A percentile compares a stretch with the other conserved stretches of the same genome.
phyloP scores from a whole-genome alignment of 768 basidiomycete genomes.

The Dentipellis sp. region DNA sequence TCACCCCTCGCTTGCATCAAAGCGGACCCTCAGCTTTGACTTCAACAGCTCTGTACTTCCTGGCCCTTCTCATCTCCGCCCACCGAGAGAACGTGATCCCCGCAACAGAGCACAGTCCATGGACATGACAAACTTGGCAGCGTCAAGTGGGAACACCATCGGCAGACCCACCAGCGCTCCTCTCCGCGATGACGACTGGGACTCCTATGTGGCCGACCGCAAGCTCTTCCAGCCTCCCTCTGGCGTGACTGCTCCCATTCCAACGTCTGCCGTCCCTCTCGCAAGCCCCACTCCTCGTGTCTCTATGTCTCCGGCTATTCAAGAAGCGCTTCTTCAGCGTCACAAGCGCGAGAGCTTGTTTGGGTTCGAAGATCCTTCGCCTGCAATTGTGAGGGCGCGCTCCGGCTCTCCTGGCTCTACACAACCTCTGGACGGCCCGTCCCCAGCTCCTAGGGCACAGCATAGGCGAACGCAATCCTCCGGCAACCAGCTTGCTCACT shows the following conservation, averaged over 20 bases:
- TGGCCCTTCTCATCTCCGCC: conserved; percentile 48
- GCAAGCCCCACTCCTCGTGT: conserved; percentile 30
- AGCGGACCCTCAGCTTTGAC: conserved; percentile 61
- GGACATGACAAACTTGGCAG: conserved; percentile 46
- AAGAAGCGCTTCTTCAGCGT: conserved; percentile 63
- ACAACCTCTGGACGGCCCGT: background rate
- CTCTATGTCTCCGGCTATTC: conserved; percentile 61
- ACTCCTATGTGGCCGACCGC: conserved; percentile 75
- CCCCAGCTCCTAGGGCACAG: background rate
- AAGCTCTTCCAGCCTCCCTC: conserved; percentile 79
- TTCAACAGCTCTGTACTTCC: conserved; percentile 42
- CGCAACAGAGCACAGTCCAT: conserved; percentile 64
- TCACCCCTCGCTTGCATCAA: conserved; percentile 55
- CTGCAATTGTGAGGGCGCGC: background rate
- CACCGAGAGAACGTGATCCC: conserved; percentile 60
- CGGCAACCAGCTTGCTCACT: background rate
- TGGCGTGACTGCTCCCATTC: conserved; percentile 72
- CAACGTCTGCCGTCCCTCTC: conserved; percentile 38
- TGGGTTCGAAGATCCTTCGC: conserved; percentile 22
- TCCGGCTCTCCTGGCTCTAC: conserved; percentile 1
- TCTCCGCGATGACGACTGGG: conserved; percentile 77
- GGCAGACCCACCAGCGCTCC: conserved; percentile 66
- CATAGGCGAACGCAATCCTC: conserved; percentile 10
- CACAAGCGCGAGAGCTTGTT: conserved; percentile 66
- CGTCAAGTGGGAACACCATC: conserved; percentile 41